phyloP scores from a whole-genome alignment of 306 rosid species.

The Benincasa hispida region DNA sequence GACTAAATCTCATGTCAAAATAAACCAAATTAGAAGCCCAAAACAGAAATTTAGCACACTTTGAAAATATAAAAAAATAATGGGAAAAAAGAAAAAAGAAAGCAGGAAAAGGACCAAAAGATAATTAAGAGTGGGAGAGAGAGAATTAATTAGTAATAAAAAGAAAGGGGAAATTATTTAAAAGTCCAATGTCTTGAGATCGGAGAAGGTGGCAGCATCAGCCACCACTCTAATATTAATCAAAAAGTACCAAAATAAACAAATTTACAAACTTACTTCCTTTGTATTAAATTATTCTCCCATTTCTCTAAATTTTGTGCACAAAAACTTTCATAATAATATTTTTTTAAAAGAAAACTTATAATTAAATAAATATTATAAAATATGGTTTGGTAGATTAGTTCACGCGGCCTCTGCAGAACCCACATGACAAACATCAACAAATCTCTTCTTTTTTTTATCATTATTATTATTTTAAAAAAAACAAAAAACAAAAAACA shows the following conservation, averaged over 20 bases:
- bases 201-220: conserved; percentile 21
- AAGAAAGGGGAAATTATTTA: neutral
- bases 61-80: too few relatives aligned
- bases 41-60: too few relatives aligned
- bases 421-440: neutral
- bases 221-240: conserved; percentile 4
- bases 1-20: too few relatives aligned
- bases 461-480: too few relatives aligned
- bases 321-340: neutral
- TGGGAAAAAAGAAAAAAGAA: neutral
- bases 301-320: neutral
- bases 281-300: neutral
- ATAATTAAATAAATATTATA: neutral
- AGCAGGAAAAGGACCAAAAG: neutral
- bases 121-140: neutral
- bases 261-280: neutral
- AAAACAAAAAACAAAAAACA: too few relatives aligned
- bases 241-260: neutral
- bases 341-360: neutral
- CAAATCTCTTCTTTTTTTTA: neutral
- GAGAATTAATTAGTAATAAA: neutral
- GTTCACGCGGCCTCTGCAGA: conserved; percentile 5
- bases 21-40: too few relatives aligned
- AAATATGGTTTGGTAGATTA: conserved; percentile 2
- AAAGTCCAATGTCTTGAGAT: conserved; percentile 32